A percentile compares a stretch with the other conserved stretches of the same genome.
phyloP scores from a whole-genome alignment of 768 basidiomycete species.

The Termitomyces sp. region DNA sequence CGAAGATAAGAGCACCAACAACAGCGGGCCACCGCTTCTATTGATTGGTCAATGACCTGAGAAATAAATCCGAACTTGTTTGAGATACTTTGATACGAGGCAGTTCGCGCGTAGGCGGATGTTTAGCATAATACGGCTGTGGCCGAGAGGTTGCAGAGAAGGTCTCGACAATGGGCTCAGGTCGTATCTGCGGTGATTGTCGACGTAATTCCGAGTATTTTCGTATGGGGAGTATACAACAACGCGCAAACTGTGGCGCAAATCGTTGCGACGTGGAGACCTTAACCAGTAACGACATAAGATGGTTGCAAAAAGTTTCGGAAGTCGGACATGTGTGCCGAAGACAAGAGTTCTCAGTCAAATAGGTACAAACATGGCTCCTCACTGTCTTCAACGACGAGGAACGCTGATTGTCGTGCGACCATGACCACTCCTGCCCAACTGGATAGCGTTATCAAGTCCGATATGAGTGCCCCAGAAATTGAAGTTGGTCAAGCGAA shows the following conservation, averaged over 20 bases:
- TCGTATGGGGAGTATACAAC: background rate
- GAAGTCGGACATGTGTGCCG: background rate
- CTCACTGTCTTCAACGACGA: constrained; percentile 4
- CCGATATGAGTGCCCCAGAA: background rate
- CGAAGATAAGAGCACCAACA: constrained; percentile 43
- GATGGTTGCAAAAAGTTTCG: background rate
- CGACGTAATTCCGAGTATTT: constrained; percentile 13
- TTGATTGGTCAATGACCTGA: background rate
- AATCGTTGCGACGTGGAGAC: constrained; percentile 4
- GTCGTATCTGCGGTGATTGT: constrained; percentile 15
- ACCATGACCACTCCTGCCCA: constrained; percentile 1
- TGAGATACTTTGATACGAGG: constrained; percentile 28
- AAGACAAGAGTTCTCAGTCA: background rate
- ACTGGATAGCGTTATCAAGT: background rate
- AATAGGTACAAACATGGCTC: constrained; percentile 8
- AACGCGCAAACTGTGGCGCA: constrained; percentile 2
- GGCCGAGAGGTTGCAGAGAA: constrained; percentile 29
- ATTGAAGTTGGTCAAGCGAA: constrained; percentile 7
- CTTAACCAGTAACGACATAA: constrained; percentile 9
- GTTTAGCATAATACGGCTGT: constrained; percentile 31
- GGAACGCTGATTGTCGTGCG: background rate
- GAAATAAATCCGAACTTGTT: background rate
- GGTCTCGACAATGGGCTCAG: constrained; percentile 17
- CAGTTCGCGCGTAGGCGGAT: constrained; percentile 25
- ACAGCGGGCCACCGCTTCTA: constrained; percentile 57